A percentile compares a stretch with the other conserved stretches of the same genome.
phyloP scores from a whole-genome alignment of 1,284 basidiomycete species.

The Ganoderma multipileum region DNA sequence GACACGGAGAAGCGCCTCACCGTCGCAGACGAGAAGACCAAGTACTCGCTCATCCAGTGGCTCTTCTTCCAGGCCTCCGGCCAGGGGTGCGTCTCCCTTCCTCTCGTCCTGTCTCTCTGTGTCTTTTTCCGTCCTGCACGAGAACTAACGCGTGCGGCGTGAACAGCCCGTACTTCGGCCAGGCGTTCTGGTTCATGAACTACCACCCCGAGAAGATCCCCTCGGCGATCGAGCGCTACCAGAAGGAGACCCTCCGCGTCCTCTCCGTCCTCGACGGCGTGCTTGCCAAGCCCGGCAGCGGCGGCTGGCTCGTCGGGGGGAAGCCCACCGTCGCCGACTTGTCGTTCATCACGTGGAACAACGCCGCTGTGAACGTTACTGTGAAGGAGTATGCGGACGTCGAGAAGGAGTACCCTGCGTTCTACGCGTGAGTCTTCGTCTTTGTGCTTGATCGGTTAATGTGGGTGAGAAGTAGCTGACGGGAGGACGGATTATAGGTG shows the following conservation, averaged over 20 bases:
- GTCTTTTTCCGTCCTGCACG: too few species aligned
- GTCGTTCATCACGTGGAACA: conserved; percentile 33
- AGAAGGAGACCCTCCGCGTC: conserved; percentile 42
- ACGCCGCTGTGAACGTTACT: conserved; percentile 16
- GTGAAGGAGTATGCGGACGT: conserved; percentile 22
- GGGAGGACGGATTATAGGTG: background rate
- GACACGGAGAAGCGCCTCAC: conserved; percentile 29
- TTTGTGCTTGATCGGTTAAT: background rate
- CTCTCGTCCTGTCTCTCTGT: too few species aligned
- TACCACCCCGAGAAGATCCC: conserved; percentile 36
- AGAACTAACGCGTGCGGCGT: too few species aligned
- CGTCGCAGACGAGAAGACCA: conserved; percentile 29
- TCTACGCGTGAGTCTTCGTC: conserved; percentile 23
- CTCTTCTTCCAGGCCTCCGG: conserved; percentile 39
- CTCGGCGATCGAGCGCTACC: conserved; percentile 41
- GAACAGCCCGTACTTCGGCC: conserved; percentile 35
- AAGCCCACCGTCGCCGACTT: conserved; percentile 37
- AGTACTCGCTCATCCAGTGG: conserved; percentile 34
- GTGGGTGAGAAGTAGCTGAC: background rate
- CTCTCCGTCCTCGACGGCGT: conserved; percentile 41
- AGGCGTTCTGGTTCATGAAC: conserved; percentile 39
- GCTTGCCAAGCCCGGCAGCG: conserved; percentile 29
- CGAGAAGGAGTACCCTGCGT: conserved; percentile 29
- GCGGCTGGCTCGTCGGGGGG: conserved; percentile 30
- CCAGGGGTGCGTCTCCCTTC: conserved; percentile 30